Evolutionary conservation across 192 early-diverging fungal genomes (phyloP).

Genomic region (Chytriomyces hyalinus): DNA sequence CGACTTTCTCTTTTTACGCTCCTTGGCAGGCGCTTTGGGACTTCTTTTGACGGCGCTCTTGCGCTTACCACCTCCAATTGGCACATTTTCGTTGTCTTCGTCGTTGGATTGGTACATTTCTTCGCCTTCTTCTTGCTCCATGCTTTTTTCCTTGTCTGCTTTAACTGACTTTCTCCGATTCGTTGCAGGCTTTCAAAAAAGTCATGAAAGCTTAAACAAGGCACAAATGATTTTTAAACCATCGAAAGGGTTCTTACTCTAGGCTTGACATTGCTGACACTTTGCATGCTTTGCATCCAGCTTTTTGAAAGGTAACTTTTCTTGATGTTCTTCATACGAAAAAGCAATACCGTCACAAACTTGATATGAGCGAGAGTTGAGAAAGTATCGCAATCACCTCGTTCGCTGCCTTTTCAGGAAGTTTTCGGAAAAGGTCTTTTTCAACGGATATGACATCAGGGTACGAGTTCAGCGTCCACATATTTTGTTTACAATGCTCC

Average conservation of each 20-base stretch:
- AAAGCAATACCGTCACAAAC: not conserved
- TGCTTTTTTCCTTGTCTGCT: constrained; percentile 9
- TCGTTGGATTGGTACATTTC: constrained; percentile 16
- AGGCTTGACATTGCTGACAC: not conserved
- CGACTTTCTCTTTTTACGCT: constrained; percentile 16
- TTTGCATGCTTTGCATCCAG: constrained; percentile 31
- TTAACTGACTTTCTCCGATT: not conserved
- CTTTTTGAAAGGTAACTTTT: constrained; percentile 41
- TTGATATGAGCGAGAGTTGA: constrained; percentile 4
- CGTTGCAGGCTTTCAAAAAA: not conserved
- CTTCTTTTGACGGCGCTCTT: constrained; percentile 23
- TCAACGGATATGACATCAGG: constrained; percentile 72
- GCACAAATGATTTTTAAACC: not conserved
- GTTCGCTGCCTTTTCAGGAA: constrained; percentile 41
- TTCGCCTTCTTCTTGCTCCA: constrained; percentile 30
- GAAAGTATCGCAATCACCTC: constrained; percentile 33
- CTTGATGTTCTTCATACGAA: constrained; percentile 34
- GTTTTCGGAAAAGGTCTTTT: constrained; percentile 66
- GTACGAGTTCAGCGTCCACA: constrained; percentile 84
- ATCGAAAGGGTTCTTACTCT: not conserved
- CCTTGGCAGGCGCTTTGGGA: not conserved
- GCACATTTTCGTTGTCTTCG: constrained; percentile 2
- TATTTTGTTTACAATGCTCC: constrained; percentile 70
- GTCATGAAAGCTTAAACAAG: not conserved
- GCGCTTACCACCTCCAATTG: not conserved